These are phyloP conservation scores for Dentiscutata heterogama DNA, from an alignment of 371 early-diverging fungal species.

Conservation along the genomic window DNA sequence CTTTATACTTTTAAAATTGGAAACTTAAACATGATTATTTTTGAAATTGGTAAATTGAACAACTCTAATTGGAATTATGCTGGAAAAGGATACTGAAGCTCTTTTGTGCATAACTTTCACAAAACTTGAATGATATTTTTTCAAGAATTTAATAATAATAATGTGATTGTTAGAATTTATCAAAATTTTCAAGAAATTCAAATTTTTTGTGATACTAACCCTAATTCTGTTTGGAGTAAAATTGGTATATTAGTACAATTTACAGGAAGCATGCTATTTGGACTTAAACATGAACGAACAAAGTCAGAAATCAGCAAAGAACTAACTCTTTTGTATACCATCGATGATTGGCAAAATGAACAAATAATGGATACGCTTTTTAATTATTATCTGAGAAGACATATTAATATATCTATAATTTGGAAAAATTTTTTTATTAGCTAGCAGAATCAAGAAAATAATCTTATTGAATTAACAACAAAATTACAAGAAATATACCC, in stretches of 20 bases:
- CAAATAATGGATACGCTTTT: constrained; percentile 5
- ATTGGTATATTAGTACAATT: constrained; percentile 14
- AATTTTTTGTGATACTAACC: not conserved
- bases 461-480: not conserved
- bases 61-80: constrained; percentile 4
- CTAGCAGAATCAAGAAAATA: not conserved
- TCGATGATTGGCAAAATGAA: not conserved
- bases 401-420: not conserved
- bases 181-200: not conserved
- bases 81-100: not conserved
- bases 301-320: constrained; percentile 4
- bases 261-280: constrained; percentile 1
- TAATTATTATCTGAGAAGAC: not conserved
- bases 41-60: not conserved
- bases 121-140: not conserved
- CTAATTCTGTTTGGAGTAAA: constrained; percentile 11
- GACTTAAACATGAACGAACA: constrained; percentile 1
- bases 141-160: constrained; percentile 6
- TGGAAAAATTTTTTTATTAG: constrained; percentile 6
- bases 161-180: constrained; percentile 2
- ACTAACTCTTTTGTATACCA: not conserved
- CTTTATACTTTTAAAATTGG: not conserved
- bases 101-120: constrained; percentile 2
- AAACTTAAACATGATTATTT: not conserved
- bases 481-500: not conserved